These are phyloP conservation scores for Neofusicoccum sp. DNA, from an alignment of 2,329 filamentous ascomycete species.

Conservation along the genomic window DNA sequence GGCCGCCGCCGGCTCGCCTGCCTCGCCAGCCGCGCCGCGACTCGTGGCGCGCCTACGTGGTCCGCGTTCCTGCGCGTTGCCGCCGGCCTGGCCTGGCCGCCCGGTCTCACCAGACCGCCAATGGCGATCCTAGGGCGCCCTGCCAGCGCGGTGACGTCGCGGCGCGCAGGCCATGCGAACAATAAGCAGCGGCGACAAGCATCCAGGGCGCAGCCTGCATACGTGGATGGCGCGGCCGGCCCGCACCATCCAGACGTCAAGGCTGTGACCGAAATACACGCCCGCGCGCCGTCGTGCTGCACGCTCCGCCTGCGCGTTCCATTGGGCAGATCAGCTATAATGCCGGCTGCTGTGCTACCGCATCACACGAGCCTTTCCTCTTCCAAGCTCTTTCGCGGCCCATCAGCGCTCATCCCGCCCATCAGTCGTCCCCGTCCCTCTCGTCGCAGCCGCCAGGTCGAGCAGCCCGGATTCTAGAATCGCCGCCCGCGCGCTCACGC, in stretches of 20 bases:
- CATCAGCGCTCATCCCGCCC: conserved; percentile 14
- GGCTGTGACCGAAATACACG: not conserved
- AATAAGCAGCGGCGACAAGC: conserved; percentile 9
- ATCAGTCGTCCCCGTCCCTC: conserved; percentile 11
- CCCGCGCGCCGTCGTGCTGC: not conserved
- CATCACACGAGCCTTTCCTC: conserved; percentile 16
- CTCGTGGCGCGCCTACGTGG: conserved; percentile 10
- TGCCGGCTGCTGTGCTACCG: conserved; percentile 11
- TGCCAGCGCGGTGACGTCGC: not conserved
- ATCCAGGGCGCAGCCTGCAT: conserved; percentile 2
- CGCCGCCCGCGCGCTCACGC: conserved; percentile 15
- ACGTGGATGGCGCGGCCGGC: not conserved
- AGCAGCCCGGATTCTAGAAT: conserved; percentile 11
- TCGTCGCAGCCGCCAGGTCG: not conserved
- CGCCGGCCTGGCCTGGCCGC: not conserved
- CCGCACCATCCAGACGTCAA: not conserved
- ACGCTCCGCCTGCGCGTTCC: too few relatives aligned
- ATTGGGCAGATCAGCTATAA: conserved; percentile 15
- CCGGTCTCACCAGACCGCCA: conserved; percentile 16
- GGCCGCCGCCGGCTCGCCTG: not conserved
- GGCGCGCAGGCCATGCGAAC: conserved; percentile 9
- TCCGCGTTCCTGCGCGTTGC: conserved; percentile 6
- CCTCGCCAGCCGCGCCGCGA: not conserved
- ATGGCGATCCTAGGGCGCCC: conserved; percentile 12
- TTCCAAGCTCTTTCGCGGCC: conserved; percentile 12